These are phyloP conservation scores for Heliamphora exappendiculata DNA, from an alignment of 148 eudicot genomes.

Conservation along the genomic window DNA sequence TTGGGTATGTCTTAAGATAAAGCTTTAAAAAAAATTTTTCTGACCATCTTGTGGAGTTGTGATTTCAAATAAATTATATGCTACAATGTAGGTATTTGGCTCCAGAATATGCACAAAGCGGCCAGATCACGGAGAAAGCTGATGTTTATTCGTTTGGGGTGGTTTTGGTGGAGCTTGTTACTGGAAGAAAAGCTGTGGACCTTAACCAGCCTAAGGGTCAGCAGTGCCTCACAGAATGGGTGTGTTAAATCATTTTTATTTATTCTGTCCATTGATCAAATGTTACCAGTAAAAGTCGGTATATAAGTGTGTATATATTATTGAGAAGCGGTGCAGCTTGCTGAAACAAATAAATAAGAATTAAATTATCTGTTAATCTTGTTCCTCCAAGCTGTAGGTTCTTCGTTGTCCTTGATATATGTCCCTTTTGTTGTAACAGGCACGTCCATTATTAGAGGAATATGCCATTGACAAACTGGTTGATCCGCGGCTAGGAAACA, in stretches of 20 bases:
- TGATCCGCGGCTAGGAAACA: constrained; percentile 59
- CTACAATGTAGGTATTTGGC: constrained; percentile 27
- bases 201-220: constrained; percentile 34
- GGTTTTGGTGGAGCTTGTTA: constrained; percentile 33
- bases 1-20: constrained; percentile 22
- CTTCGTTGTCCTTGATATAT: background rate
- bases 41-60: background rate
- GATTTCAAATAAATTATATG: background rate
- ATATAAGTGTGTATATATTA: background rate
- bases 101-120: constrained; percentile 38
- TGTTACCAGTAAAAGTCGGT: background rate
- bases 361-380: background rate
- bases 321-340: background rate
- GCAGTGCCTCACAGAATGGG: constrained; percentile 40
- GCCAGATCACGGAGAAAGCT: constrained; percentile 34
- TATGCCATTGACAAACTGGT: constrained; percentile 57
- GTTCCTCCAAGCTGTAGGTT: background rate
- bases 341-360: background rate
- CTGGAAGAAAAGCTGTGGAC: constrained; percentile 36
- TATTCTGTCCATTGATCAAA: background rate
- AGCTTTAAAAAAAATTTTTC: background rate
- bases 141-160: constrained; percentile 38
- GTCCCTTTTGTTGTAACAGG: constrained; percentile 29
- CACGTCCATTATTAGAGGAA: constrained; percentile 71
- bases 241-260: background rate